Evolutionary conservation across 176 grass and related monocot species (phyloP).

Genomic region (Carex myosuroides): DNA sequence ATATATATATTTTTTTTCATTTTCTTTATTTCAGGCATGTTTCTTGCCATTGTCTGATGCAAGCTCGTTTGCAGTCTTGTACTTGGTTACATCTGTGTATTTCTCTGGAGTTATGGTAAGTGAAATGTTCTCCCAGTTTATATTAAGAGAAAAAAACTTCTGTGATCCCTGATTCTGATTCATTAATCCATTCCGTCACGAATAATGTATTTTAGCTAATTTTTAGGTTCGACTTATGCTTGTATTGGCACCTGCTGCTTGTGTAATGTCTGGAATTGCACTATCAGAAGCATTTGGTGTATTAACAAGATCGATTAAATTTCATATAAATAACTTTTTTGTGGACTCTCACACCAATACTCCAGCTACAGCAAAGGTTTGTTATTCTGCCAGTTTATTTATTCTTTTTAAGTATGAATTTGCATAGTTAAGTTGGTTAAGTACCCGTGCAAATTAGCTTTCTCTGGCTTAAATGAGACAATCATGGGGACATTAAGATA

Average conservation of each 20-base stretch:
- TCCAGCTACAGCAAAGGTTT: constrained; percentile 49
- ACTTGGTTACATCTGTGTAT: constrained; percentile 91
- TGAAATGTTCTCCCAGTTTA: neutral
- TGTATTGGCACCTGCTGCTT: constrained; percentile 96
- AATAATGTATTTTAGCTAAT: constrained; percentile 11
- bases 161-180: constrained; percentile 3
- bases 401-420: constrained; percentile 7
- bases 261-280: constrained; percentile 95
- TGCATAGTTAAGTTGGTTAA: neutral
- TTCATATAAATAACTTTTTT: constrained; percentile 70
- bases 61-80: constrained; percentile 91
- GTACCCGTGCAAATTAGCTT: neutral
- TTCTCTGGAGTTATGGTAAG: constrained; percentile 99
- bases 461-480: neutral
- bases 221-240: constrained; percentile 98
- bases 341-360: constrained; percentile 32
- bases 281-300: constrained; percentile 78
- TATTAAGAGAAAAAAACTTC: neutral
- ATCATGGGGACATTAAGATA: neutral
- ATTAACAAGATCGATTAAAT: constrained; percentile 82
- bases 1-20: neutral
- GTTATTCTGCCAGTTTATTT: constrained; percentile 29
- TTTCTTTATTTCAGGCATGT: constrained; percentile 58
- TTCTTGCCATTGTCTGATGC: constrained; percentile 99
- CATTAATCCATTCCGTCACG: neutral